A percentile compares a stretch with the other conserved stretches of the same genome.
phyloP scores from a whole-genome alignment of 257 asterid species.

The Perilla frutescens region DNA sequence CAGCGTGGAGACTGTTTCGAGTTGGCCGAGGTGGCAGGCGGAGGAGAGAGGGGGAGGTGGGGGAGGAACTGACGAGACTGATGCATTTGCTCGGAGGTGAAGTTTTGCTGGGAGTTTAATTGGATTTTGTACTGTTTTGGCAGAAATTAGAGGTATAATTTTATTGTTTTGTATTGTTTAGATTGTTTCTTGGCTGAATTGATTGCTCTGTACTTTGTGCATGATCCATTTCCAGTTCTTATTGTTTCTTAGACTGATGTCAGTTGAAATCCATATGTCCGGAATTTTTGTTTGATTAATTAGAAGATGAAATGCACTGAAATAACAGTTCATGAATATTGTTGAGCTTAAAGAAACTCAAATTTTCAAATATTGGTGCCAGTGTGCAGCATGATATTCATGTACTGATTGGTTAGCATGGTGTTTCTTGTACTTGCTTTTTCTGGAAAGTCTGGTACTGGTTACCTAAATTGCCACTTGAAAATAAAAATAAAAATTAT shows the following conservation, averaged over 20 bases:
- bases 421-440: conserved; percentile 4
- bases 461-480: not conserved
- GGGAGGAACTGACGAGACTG: conserved; percentile 52
- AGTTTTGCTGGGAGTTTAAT: conserved; percentile 18
- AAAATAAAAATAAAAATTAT: not conserved
- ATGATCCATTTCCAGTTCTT: not conserved
- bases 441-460: conserved; percentile 3
- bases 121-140: conserved; percentile 26
- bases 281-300: not conserved
- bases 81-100: conserved; percentile 49
- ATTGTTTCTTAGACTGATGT: conserved; percentile 1
- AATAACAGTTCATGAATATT: not conserved
- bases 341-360: conserved; percentile 12
- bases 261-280: not conserved
- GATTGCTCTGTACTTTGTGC: conserved; percentile 17
- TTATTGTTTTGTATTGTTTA: not conserved
- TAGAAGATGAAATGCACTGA: conserved; percentile 14
- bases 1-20: conserved; percentile 75
- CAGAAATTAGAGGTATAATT: conserved; percentile 44
- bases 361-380: not conserved
- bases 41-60: conserved; percentile 64
- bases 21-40: conserved; percentile 68
- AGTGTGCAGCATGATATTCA: not conserved
- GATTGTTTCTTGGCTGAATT: conserved; percentile 24
- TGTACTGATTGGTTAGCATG: conserved; percentile 13